phyloP scores from a whole-genome alignment of 2,329 filamentous ascomycete species.

The Cytospora schulzeri region DNA sequence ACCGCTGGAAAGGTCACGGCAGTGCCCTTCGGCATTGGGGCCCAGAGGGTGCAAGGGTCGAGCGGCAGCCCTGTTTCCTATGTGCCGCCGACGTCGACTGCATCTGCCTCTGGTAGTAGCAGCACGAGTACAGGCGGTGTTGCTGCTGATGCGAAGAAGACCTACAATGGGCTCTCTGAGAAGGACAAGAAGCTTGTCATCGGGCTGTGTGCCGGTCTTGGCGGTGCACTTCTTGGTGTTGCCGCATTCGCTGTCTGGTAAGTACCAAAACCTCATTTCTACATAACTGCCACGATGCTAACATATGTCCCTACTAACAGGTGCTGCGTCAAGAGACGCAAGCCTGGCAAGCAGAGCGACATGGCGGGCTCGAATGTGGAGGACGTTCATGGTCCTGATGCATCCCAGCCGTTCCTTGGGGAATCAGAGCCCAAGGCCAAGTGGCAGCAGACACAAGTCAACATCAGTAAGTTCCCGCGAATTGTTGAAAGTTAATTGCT shows the following conservation, averaged over 20 bases:
- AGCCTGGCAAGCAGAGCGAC: not conserved
- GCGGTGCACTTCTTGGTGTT: constrained; percentile 15
- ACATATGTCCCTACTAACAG: not conserved
- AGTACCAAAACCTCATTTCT: not conserved
- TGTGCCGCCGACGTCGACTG: constrained; percentile 4
- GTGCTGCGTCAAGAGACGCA: constrained; percentile 8
- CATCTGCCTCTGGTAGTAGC: not conserved
- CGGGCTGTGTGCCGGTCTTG: constrained; percentile 21
- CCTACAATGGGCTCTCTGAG: constrained; percentile 11
- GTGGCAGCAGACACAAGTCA: constrained; percentile 9
- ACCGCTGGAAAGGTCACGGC: constrained; percentile 36
- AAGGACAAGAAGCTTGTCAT: constrained; percentile 25
- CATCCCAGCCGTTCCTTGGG: constrained; percentile 13
- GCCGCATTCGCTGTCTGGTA: constrained; percentile 5
- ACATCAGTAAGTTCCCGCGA: not conserved
- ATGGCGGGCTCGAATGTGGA: not conserved
- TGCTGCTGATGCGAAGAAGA: constrained; percentile 4
- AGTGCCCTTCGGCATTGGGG: constrained; percentile 46
- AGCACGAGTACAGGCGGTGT: not conserved
- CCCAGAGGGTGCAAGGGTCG: constrained; percentile 29
- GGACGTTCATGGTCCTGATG: not conserved
- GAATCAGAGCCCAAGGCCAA: not conserved
- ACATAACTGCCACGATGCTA: not conserved
- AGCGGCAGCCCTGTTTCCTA: constrained; percentile 24
- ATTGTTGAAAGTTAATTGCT: not conserved